Conservation (phyloP, 2,329 filamentous ascomycete species). For the Aspergillus udagawae region DNA sequence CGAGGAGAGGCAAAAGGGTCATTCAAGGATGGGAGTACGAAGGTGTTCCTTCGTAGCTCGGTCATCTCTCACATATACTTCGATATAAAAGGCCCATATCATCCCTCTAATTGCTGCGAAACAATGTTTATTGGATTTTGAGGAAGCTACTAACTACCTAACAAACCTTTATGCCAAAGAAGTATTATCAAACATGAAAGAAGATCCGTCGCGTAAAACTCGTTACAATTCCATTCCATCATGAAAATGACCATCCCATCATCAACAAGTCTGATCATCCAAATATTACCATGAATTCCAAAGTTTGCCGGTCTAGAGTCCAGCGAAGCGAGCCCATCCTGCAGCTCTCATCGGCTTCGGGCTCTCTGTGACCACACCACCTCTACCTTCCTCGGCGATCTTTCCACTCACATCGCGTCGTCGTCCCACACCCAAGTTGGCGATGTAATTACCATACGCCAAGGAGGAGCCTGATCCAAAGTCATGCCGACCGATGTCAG, state of each 20-base stretch:
- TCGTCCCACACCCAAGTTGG: constrained; percentile 42
- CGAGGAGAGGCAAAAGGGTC: constrained; percentile 48
- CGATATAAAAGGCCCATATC: not conserved
- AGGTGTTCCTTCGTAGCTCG: constrained; percentile 53
- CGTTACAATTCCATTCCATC: not conserved
- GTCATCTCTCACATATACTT: not conserved
- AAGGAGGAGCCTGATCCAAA: constrained; percentile 27
- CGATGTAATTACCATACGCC: constrained; percentile 42
- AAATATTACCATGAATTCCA: not conserved
- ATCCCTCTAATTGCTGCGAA: not conserved
- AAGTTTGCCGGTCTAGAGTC: constrained; percentile 19
- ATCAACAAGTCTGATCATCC: not conserved
- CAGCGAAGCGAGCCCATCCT: constrained; percentile 46
- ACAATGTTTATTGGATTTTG: not conserved
- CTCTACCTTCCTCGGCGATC: constrained; percentile 44
- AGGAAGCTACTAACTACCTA: not conserved
- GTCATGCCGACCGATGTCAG: constrained; percentile 27
- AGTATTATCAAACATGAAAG: not conserved
- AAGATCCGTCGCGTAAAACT: not conserved
- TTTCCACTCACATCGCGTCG: constrained; percentile 46
- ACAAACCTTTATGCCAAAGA: not conserved
- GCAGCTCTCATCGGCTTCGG: constrained; percentile 33
- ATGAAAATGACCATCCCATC: not conserved
- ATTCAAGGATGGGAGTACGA: constrained; percentile 62
- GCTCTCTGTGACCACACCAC: constrained; percentile 19